Conservation (phyloP, 2,329 filamentous ascomycete genomes). For the Delphinella strobiligena region DNA sequence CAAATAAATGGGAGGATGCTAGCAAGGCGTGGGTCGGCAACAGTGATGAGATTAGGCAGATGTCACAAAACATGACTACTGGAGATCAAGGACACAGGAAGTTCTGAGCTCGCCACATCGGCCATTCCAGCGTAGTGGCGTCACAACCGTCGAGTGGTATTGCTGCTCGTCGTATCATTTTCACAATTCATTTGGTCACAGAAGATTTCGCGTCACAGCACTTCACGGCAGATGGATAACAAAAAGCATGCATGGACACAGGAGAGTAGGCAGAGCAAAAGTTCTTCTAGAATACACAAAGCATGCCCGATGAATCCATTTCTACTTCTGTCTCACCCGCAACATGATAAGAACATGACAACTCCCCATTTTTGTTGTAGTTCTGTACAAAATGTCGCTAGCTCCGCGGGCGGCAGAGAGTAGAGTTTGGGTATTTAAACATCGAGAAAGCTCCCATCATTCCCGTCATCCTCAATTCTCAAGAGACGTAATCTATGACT, state of each 20-base stretch:
- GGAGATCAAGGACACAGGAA: constrained; percentile 32
- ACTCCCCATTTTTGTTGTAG: constrained; percentile 6
- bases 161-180: too few relatives aligned
- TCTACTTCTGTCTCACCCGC: neutral
- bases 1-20: constrained; percentile 30
- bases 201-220: too few relatives aligned
- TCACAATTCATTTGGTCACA: too few relatives aligned
- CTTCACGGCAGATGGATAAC: too few relatives aligned
- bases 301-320: neutral
- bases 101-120: constrained; percentile 29
- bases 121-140: too few relatives aligned
- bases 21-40: constrained; percentile 30
- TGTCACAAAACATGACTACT: constrained; percentile 31
- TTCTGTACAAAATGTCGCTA: constrained; percentile 7
- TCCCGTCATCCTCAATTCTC: constrained; percentile 2
- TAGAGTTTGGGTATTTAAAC: neutral
- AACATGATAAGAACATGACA: neutral
- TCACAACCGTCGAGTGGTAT: too few relatives aligned
- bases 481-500: constrained; percentile 10
- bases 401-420: neutral
- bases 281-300: constrained; percentile 8
- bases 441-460: constrained; percentile 6
- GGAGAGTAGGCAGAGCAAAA: constrained; percentile 6
- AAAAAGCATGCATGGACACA: neutral
- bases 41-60: constrained; percentile 27